Evolutionary conservation across 768 basidiomycete genomes (phyloP), one percentile per base, ranked within the genome.

Genomic region (Macrolepiota albuminosa): DNA sequence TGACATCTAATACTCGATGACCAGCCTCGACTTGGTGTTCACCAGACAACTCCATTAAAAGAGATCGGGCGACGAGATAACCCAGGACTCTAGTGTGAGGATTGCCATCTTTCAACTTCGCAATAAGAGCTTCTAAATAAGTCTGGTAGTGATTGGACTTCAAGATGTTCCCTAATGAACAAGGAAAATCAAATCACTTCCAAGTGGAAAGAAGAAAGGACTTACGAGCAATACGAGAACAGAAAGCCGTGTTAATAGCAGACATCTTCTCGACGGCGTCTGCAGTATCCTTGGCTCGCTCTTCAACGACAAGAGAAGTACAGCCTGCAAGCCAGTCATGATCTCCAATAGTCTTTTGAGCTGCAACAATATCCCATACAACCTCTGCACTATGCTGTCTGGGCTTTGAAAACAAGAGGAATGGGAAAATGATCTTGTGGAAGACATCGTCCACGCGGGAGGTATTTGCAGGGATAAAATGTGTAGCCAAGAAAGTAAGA

Each of bases 391-490:
- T 88, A 67, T 84, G 86, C 61, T 87, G 81, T 54, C 86, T 80
- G 3, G 87, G 72, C 67, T 89, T 92, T 7, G 90, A 87, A 64
- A 84, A 87, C 16, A 95, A 70, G 47, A 95, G 73, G 67, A 84
- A 84, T 0, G 93, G 89, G 68, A 93, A 89, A 56, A 95, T 71
- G 1, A 87, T 68, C 36, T 75, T 72, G 61, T 83, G 75, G 61
- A 84, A 82, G 29, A 81, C 69, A 33, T 73, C 69, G 29, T 71
- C 74, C 61, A 68, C 58, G 1, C 64, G 61, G 1, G 66, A 59
- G 1, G 64, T 24, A n/a, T 74, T 70, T 1, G 66, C 60, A 6
- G 62, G 60, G 62, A 69, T 73, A 59, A 90, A 78, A 37, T 82
- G 75, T 0, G 74, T 68, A 1, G 75, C 71, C 11, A 91, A 73